Evolutionary conservation across 139 green algal genomes (phyloP).

Genomic region (Volvox africanus): DNA sequence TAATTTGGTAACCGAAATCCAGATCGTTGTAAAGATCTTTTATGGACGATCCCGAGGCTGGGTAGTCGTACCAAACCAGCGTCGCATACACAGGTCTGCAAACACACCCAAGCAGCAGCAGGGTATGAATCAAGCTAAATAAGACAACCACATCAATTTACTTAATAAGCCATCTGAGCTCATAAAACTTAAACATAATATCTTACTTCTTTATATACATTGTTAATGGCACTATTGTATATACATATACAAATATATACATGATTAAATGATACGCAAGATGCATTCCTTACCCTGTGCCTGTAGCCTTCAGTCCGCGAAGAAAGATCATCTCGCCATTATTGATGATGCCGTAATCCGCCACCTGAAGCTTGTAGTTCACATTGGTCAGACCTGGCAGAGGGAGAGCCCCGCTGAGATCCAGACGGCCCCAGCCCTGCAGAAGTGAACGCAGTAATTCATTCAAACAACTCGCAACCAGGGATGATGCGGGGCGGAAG

Average conservation of each 20-base stretch:
- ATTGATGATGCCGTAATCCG: neutral
- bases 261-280: too few relatives aligned
- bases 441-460: too few relatives aligned
- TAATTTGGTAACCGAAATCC: neutral
- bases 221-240: too few relatives aligned
- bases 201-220: too few relatives aligned
- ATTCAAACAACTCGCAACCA: too few relatives aligned
- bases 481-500: too few relatives aligned
- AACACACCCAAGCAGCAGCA: neutral
- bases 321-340: neutral
- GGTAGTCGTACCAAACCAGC: conserved; percentile 31
- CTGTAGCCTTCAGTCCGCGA: neutral
- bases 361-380: neutral
- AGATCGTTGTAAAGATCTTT: conserved; percentile 13
- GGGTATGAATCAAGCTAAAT: too few relatives aligned
- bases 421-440: neutral
- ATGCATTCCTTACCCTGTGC: conserved; percentile 3
- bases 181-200: too few relatives aligned
- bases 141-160: too few relatives aligned
- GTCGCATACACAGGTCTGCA: neutral
- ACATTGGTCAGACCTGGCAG: neutral
- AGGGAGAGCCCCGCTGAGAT: neutral
- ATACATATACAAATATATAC: too few relatives aligned
- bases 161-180: too few relatives aligned
- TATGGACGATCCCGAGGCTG: neutral